phyloP scores from a whole-genome alignment of 192 early-diverging fungal genomes.

The Lobosporangium transversale region DNA sequence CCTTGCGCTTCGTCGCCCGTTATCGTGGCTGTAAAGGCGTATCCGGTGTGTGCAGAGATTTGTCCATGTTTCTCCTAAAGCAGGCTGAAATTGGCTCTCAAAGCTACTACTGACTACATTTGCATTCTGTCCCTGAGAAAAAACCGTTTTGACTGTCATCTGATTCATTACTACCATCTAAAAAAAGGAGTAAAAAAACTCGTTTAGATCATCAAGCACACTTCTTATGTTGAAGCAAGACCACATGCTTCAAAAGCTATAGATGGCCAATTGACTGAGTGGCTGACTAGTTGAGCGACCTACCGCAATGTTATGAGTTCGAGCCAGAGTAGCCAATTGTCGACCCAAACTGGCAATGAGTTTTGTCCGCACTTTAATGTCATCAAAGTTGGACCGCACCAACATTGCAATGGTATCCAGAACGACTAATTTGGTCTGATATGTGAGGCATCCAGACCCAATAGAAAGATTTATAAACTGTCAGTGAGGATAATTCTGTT shows the following conservation, averaged over 20 bases:
- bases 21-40: not conserved
- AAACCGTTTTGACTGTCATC: constrained; percentile 45
- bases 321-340: constrained; percentile 20
- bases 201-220: no score
- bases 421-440: constrained; percentile 33
- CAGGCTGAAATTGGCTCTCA: constrained; percentile 12
- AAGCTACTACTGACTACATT: not conserved
- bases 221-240: no score
- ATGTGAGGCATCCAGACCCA: no score
- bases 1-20: constrained; percentile 19
- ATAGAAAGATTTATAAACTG: no score
- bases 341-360: constrained; percentile 24
- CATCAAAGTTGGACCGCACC: constrained; percentile 45
- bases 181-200: not conserved
- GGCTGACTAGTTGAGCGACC: no score
- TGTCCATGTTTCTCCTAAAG: constrained; percentile 50
- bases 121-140: not conserved
- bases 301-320: constrained; percentile 26
- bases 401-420: constrained; percentile 41
- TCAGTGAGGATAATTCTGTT: not conserved
- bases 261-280: no score
- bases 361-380: constrained; percentile 31
- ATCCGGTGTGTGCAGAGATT: constrained; percentile 38
- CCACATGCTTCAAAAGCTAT: not conserved
- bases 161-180: constrained; percentile 53